A percentile compares a stretch with the other conserved stretches of the same genome.
These are phyloP conservation scores for Suhomyces tanzawaensis DNA, from an alignment of 805 yeast genomes.

Conservation along the genomic window DNA sequence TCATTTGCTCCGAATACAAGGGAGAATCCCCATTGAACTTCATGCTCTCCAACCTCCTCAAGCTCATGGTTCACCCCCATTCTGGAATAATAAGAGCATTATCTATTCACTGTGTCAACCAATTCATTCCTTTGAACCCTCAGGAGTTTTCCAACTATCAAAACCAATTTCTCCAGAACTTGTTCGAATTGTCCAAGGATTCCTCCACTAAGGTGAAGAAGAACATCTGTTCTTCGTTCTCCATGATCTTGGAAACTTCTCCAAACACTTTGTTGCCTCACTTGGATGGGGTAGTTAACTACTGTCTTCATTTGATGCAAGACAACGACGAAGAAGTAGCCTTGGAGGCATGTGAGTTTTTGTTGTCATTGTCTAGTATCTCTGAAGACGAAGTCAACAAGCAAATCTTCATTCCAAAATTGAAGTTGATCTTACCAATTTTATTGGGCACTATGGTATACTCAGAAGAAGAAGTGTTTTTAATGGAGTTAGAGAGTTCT, in stretches of 20 bases:
- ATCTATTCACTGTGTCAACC: conserved; percentile 70
- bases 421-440: conserved; percentile 70
- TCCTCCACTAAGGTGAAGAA: conserved; percentile 58
- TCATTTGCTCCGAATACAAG: conserved; percentile 62
- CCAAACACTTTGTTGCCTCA: conserved; percentile 82
- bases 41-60: conserved; percentile 64
- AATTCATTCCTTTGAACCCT: conserved; percentile 66
- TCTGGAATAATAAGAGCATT: conserved; percentile 55
- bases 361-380: conserved; percentile 63
- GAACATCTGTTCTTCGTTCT: conserved; percentile 75
- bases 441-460: conserved; percentile 82
- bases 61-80: conserved; percentile 39
- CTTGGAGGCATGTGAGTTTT: conserved; percentile 89
- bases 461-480: conserved; percentile 72
- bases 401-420: conserved; percentile 50
- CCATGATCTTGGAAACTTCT: conserved; percentile 65
- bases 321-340: conserved; percentile 66
- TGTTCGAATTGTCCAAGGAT: conserved; percentile 71
- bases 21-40: conserved; percentile 67
- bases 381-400: conserved; percentile 43
- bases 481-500: conserved; percentile 61
- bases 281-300: conserved; percentile 80
- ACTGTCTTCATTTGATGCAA: conserved; percentile 75
- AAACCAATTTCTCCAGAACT: conserved; percentile 60
- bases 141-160: conserved; percentile 61